These are phyloP conservation scores for Mucor velutinosus DNA, from an alignment of 371 early-diverging fungal species.

Conservation along the genomic window DNA sequence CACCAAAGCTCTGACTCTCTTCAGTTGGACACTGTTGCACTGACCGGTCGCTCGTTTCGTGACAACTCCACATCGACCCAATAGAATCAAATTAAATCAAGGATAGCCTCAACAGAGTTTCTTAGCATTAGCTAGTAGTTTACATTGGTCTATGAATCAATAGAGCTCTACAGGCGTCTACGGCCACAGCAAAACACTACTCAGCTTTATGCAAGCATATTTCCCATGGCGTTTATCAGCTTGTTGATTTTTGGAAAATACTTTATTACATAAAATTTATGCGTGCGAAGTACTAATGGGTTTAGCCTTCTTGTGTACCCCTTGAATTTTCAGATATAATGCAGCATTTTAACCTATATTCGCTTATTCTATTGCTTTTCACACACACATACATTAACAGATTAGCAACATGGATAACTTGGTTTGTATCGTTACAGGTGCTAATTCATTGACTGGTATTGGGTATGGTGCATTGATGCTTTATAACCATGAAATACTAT, in stretches of 20 bases:
- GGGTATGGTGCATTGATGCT: constrained; percentile 38
- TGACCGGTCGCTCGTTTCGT: too few species aligned
- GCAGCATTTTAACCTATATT: neutral
- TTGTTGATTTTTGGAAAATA: neutral
- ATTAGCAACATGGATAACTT: constrained; percentile 5
- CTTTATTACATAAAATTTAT: neutral
- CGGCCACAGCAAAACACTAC: neutral
- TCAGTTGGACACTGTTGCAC: too few species aligned
- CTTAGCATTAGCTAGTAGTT: too few species aligned
- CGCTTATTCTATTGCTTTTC: neutral
- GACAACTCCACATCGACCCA: too few species aligned
- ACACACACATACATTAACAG: neutral
- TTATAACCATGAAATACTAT: neutral
- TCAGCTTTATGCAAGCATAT: neutral
- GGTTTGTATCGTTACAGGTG: constrained; percentile 56
- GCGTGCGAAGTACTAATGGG: neutral
- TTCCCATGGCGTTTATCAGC: neutral
- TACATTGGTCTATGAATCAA: too few species aligned
- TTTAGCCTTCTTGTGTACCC: neutral
- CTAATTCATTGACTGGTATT: constrained; percentile 49
- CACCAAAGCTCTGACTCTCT: too few species aligned
- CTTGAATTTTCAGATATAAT: neutral
- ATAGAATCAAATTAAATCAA: too few species aligned
- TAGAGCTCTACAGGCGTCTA: too few species aligned
- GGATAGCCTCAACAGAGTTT: too few species aligned